Evolutionary conservation across 164 flowering plant genomes (phyloP), one percentile per base, ranked within the genome.

Genomic region (Buxus sempervirens): DNA sequence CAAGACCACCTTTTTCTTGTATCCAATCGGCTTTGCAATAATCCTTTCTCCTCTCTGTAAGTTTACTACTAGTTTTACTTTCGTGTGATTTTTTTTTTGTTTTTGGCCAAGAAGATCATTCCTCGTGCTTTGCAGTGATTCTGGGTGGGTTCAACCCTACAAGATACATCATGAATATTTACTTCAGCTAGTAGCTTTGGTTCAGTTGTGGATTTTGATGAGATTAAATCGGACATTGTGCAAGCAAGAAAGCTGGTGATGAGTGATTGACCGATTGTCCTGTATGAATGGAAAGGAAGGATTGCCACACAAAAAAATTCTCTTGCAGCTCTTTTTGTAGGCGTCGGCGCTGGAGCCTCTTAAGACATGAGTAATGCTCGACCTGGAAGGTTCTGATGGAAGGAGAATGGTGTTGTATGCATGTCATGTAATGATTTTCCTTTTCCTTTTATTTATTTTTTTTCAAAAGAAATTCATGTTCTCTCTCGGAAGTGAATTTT

Each of bases 141-240:
- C 76, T 96, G 72, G 82, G 83, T 51, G 97, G 98, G 76, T 96
- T 96, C 84, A 96, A 87, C 70, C 99, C 99, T n/a, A 85, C 99
- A 70, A 93, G 96, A 90, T 91, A 86, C 54, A 66, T 87, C 21
- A 80, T 96, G 97, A 87, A 84, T 79, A 78, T 90, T 60, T 90
- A 90, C 82, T 96, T 96, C 78, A 84, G 97, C 67, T 87, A 77
- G 63, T 65, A 54, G n/a, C 58, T 76, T 59, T 75, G 72, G 73
- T 72, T 57, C 69, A 51, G 27, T 10, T 18, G 27, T 72, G 73
- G n/a, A n/a, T n/a, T n/a, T n/a, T n/a, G n/a, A n/a, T n/a, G n/a
- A n/a, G n/a, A n/a, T n/a, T 67, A 62, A 62, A 66, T 71, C 32
- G 21, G 48, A 7, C n/a, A 19, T 55, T 9, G 13, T 21, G 27